Percentiles rank a stretch among this genome's conserved stretches.
Conservation (phyloP, 2,329 filamentous ascomycete species). For the Colletotrichum sp. region DNA sequence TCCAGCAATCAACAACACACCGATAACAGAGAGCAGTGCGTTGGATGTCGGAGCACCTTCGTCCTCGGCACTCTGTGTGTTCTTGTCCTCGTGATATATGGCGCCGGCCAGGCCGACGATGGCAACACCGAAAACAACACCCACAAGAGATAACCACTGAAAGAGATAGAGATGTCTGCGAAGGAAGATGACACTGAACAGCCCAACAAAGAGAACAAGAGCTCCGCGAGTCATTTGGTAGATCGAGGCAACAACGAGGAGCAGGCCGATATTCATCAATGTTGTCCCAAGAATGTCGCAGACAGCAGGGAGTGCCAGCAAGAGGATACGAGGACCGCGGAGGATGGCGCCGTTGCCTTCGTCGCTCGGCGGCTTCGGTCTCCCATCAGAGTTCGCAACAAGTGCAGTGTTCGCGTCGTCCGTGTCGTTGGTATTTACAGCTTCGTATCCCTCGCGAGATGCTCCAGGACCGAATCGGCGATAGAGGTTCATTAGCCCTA, state of each 20-base stretch:
- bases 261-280: constrained; percentile 93
- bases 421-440: constrained; percentile 56
- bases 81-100: constrained; percentile 73
- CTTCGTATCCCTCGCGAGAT: constrained; percentile 66
- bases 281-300: constrained; percentile 97
- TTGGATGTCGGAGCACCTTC: constrained; percentile 26
- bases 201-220: constrained; percentile 90
- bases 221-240: constrained; percentile 99
- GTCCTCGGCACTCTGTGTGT: constrained; percentile 33
- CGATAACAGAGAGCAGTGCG: constrained; percentile 75
- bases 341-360: constrained; percentile 64
- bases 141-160: constrained; percentile 88
- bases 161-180: constrained; percentile 80
- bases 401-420: constrained; percentile 49
- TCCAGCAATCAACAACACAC: constrained; percentile 87
- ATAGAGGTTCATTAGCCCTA: constrained; percentile 73
- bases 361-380: constrained; percentile 53
- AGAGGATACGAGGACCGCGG: constrained; percentile 70
- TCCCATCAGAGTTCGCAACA: constrained; percentile 43
- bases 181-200: constrained; percentile 94
- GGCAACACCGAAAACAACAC: constrained; percentile 88
- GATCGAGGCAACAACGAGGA: constrained; percentile 94
- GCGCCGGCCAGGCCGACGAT: constrained; percentile 89
- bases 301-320: constrained; percentile 85
- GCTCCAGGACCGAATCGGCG: constrained; percentile 56